Evolutionary conservation across 345 rosid genomes (phyloP).

Genomic region (Aegle marmelos): DNA sequence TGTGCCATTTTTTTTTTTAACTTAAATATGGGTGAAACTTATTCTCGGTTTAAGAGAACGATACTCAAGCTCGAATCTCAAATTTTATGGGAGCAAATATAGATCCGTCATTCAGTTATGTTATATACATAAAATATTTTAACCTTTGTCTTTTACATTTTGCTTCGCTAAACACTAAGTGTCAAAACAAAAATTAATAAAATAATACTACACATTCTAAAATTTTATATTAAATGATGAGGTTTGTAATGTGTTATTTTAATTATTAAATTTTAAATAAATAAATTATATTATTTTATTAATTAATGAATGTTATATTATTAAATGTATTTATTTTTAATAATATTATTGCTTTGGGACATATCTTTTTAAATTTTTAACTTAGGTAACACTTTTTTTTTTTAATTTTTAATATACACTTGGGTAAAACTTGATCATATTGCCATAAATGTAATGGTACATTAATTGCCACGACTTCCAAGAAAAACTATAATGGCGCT

Average conservation of each 20-base stretch:
- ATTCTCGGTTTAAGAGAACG: background rate
- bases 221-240: rapidly evolving
- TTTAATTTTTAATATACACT: too few species aligned
- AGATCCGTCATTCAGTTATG: background rate
- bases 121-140: background rate
- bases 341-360: too few species aligned
- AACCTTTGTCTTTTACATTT: background rate
- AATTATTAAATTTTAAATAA: too few species aligned
- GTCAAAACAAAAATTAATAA: background rate
- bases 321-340: too few species aligned
- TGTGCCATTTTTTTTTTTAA: too few species aligned
- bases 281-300: too few species aligned
- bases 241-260: too few species aligned
- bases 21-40: too few species aligned
- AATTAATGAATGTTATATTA: too few species aligned
- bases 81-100: background rate
- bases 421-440: background rate
- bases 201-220: too few species aligned
- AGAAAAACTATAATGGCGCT: background rate
- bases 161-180: background rate
- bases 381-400: background rate
- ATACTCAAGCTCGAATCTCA: background rate
- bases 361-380: too few species aligned
- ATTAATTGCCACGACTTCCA: background rate
- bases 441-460: background rate